Percentiles rank a stretch among this genome's conserved stretches.
phyloP scores from a whole-genome alignment of 441 rosid genomes.

The Viola pubescens region DNA sequence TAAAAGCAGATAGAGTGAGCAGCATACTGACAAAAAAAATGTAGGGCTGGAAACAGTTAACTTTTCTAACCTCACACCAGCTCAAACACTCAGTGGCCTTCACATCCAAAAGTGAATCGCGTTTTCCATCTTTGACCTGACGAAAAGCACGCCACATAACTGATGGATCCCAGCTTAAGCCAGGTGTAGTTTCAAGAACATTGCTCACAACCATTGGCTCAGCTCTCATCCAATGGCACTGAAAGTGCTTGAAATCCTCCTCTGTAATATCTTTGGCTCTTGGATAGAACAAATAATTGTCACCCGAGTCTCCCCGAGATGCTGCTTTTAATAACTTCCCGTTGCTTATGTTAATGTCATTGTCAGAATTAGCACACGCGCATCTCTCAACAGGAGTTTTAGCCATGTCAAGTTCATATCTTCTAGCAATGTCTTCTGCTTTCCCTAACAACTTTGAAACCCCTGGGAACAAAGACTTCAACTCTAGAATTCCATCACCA shows the following conservation, averaged over 20 bases:
- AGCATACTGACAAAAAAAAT: background rate
- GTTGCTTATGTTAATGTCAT: constrained; percentile 23
- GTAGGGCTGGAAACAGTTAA: background rate
- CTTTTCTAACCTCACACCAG: constrained; percentile 59
- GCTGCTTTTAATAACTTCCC: constrained; percentile 51
- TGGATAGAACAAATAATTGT: constrained; percentile 70
- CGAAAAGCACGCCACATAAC: constrained; percentile 23
- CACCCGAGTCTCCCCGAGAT: constrained; percentile 43
- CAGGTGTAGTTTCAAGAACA: constrained; percentile 63
- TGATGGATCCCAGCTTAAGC: constrained; percentile 94
- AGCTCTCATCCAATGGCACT: constrained; percentile 69
- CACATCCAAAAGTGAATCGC: constrained; percentile 37
- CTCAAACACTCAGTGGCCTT: constrained; percentile 66
- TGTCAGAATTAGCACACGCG: constrained; percentile 34
- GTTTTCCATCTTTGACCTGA: constrained; percentile 34
- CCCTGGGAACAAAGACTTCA: constrained; percentile 41
- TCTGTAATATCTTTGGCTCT: constrained; percentile 36
- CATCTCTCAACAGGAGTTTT: constrained; percentile 27
- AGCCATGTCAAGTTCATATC: constrained; percentile 15
- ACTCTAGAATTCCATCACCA: constrained; percentile 37
- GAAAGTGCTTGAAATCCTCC: constrained; percentile 63
- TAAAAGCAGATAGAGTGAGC: background rate
- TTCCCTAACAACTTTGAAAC: constrained; percentile 43
- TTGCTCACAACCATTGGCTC: constrained; percentile 76
- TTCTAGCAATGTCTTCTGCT: constrained; percentile 38